Evolutionary conservation across 139 green algal species (phyloP), one percentile per base, ranked within the genome.

Genomic region (Chlamydomonas applanata): DNA sequence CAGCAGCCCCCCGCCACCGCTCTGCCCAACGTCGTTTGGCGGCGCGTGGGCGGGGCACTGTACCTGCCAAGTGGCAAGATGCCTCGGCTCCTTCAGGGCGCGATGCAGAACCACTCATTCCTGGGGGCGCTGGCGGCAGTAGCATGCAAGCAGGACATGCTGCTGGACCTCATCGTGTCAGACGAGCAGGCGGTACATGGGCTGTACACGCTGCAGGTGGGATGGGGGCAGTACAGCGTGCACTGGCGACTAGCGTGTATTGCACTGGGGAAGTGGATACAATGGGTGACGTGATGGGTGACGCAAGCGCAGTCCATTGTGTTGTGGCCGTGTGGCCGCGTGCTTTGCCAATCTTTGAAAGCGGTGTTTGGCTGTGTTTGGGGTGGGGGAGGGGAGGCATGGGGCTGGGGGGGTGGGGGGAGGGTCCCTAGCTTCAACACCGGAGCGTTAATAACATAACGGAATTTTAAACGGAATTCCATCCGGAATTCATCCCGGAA

Each of bases 91-190:
- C 63, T 81, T 36, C 74, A 78, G 75, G 78, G 82, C n/a, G 63
- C 61, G 7, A 63, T 84, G 19, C 40, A 75, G 3, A 76, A 77
- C 46, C 56, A 71, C 2, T 57, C 72, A 44, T 85, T 90, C 67
- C 69, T 88, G 35, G 82, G 79, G 4, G 85, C 85, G 0, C 74
- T 90, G 44, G 85, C 73, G 0, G 80, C 79, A 7, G 82, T 90
- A 14, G 76, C 79, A 1, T 54, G 52, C n/a, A 68, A 63, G 19
- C 79, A 76, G 25, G 79, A 85, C 69, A 78, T 90, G 53, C 74
- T 87, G 45, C 75, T 86, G 19, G 82, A 88, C 59, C 76, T 90
- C 14, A 83, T 88, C 49, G 73, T 85, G 3, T 78, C 62, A 25
- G 82, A 87, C 52, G 78, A 82, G 30, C 62, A 79, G 7, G 70